Conservation (phyloP, 1,139 yeast species). For the Magnusiomyces magnusii region DNA sequence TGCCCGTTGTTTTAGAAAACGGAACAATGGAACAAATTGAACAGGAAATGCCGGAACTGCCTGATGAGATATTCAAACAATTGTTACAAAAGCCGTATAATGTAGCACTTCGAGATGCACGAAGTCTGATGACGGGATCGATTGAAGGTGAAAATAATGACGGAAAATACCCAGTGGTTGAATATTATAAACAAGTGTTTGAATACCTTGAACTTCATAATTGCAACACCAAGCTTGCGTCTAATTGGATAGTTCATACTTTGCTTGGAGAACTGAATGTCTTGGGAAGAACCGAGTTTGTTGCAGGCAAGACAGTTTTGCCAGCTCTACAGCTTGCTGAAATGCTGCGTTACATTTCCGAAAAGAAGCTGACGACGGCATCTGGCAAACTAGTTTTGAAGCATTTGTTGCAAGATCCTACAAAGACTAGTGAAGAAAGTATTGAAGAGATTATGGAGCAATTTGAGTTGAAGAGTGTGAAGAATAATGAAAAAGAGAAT, state of each 20-base stretch:
- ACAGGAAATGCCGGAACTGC: slow-evolving; percentile 48
- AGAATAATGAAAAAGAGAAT: not conserved
- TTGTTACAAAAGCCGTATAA: slow-evolving; percentile 46
- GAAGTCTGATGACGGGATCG: slow-evolving; percentile 42
- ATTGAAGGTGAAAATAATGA: not conserved
- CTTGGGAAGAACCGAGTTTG: slow-evolving; percentile 37
- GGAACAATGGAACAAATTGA: slow-evolving; percentile 38
- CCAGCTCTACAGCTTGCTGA: slow-evolving; percentile 36
- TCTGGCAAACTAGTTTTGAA: slow-evolving; percentile 60
- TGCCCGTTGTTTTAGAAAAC: slow-evolving; percentile 43
- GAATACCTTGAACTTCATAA: slow-evolving; percentile 22
- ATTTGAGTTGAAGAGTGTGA: slow-evolving; percentile 40
- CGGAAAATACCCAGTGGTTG: slow-evolving; percentile 29
- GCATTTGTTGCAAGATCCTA: slow-evolving; percentile 47
- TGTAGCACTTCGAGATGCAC: slow-evolving; percentile 66
- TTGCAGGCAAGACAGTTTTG: slow-evolving; percentile 24
- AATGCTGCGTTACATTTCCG: slow-evolving; percentile 38
- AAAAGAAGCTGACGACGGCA: slow-evolving; percentile 40
- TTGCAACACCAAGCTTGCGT: slow-evolving; percentile 36
- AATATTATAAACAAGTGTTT: slow-evolving; percentile 47
- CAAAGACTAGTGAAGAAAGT: slow-evolving; percentile 26
- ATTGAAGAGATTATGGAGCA: slow-evolving; percentile 45
- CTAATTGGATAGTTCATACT: slow-evolving; percentile 83
- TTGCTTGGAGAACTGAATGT: slow-evolving; percentile 62
- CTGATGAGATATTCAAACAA: slow-evolving; percentile 50